Evolutionary conservation across 164 flowering plant species (phyloP).

Genomic region (Berberis thunbergii): DNA sequence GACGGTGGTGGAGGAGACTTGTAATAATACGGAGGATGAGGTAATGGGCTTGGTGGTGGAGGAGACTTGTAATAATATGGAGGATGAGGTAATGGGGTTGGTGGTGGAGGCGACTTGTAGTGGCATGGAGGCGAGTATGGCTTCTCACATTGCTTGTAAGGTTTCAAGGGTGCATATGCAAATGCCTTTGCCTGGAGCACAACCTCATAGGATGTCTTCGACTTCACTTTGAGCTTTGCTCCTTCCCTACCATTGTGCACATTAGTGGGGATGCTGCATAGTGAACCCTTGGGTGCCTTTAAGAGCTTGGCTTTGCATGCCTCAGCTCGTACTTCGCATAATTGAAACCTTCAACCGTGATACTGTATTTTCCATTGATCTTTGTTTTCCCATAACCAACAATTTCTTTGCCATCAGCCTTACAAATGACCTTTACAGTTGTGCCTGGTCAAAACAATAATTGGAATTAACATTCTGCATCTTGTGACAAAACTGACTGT

Average conservation of each 20-base stretch:
- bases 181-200: slow-evolving; percentile 2
- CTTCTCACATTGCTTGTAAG: background rate
- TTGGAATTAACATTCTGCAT: background rate
- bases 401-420: background rate
- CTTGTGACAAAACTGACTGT: too few species aligned
- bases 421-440: background rate
- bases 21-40: background rate
- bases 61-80: background rate
- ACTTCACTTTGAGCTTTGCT: background rate
- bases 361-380: slow-evolving; percentile 5
- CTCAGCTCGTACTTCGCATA: background rate
- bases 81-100: background rate
- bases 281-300: background rate
- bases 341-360: slow-evolving; percentile 1
- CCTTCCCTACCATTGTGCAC: background rate
- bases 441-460: background rate
- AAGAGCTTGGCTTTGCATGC: slow-evolving; percentile 2
- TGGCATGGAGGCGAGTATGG: background rate
- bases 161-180: background rate
- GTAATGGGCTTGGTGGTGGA: background rate
- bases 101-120: slow-evolving; percentile 1
- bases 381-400: background rate
- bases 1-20: background rate
- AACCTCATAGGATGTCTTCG: slow-evolving; percentile 1
- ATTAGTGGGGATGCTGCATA: background rate